Evolutionary conservation across 2,329 filamentous ascomycete species (phyloP).

Genomic region (Cercospora sp.): DNA sequence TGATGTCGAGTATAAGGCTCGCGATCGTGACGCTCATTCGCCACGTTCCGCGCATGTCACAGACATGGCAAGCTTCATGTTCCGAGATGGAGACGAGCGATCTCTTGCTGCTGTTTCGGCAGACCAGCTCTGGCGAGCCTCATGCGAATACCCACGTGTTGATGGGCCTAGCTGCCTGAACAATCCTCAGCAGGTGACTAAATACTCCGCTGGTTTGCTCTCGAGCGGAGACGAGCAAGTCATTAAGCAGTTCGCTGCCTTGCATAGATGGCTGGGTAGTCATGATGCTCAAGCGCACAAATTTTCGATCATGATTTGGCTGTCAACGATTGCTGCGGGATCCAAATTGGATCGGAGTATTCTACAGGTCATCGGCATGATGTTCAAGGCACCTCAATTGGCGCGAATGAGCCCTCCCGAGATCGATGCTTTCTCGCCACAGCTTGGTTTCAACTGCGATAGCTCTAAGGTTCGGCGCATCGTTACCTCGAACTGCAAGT

Average conservation of each 20-base stretch:
- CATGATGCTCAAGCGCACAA: conserved; percentile 2
- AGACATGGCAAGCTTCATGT: conserved; percentile 6
- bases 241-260: conserved; percentile 16
- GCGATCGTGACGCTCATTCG: conserved; percentile 16
- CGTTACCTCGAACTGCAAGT: not conserved
- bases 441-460: not conserved
- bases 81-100: not conserved
- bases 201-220: conserved; percentile 19
- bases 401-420: not conserved
- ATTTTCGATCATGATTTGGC: conserved; percentile 29
- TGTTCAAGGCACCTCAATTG: not conserved
- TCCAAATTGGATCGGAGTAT: conserved; percentile 43
- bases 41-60: conserved; percentile 5
- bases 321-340: conserved; percentile 47
- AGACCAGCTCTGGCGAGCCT: not conserved
- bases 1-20: conserved; percentile 32
- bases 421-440: not conserved
- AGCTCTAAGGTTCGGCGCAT: conserved; percentile 19
- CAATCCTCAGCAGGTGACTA: not conserved
- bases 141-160: not conserved
- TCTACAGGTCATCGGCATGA: conserved; percentile 43
- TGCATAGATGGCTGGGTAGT: conserved; percentile 18
- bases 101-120: not conserved
- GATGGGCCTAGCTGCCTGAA: not conserved
- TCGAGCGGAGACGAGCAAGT: conserved; percentile 1